Percentiles rank a stretch among this genome's conserved stretches.
Conservation (phyloP, 805 yeast genomes). For the Kodamaea restingae region DNA sequence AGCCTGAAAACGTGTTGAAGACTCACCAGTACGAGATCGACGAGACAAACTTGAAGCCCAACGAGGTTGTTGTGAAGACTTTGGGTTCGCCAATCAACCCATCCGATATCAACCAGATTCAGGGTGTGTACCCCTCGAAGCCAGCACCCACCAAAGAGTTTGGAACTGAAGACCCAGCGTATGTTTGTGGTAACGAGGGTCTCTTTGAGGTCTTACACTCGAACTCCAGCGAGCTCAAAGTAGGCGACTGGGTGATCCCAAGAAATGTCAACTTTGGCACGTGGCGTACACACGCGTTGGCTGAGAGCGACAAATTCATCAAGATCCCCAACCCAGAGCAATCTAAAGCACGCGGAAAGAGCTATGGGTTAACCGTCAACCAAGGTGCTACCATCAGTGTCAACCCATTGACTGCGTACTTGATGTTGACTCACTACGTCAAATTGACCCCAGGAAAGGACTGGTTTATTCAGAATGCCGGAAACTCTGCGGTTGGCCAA, state of each 20-base stretch:
- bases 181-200: conserved; percentile 94
- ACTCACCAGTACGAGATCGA: conserved; percentile 51
- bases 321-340: conserved; percentile 53
- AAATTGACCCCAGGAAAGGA: conserved; percentile 60
- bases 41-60: conserved; percentile 37
- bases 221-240: conserved; percentile 48
- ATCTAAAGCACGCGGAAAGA: conserved; percentile 35
- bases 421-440: conserved; percentile 72
- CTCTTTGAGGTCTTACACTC: conserved; percentile 76
- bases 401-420: conserved; percentile 89
- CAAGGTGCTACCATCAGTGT: conserved; percentile 89
- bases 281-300: conserved; percentile 80
- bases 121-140: conserved; percentile 44
- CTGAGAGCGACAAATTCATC: conserved; percentile 49
- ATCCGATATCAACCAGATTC: conserved; percentile 43
- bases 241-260: conserved; percentile 91
- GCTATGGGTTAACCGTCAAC: conserved; percentile 31
- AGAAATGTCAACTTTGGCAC: conserved; percentile 78
- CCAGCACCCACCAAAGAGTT: conserved; percentile 50
- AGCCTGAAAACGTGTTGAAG: conserved; percentile 51
- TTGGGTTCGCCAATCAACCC: conserved; percentile 43
- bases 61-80: conserved; percentile 32
- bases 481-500: conserved; percentile 91
- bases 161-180: conserved; percentile 61
- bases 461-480: conserved; percentile 96